A percentile compares a stretch with the other conserved stretches of the same genome.
These are phyloP conservation scores for Rhizopogon rudus DNA, from an alignment of 768 basidiomycete species.

Conservation along the genomic window DNA sequence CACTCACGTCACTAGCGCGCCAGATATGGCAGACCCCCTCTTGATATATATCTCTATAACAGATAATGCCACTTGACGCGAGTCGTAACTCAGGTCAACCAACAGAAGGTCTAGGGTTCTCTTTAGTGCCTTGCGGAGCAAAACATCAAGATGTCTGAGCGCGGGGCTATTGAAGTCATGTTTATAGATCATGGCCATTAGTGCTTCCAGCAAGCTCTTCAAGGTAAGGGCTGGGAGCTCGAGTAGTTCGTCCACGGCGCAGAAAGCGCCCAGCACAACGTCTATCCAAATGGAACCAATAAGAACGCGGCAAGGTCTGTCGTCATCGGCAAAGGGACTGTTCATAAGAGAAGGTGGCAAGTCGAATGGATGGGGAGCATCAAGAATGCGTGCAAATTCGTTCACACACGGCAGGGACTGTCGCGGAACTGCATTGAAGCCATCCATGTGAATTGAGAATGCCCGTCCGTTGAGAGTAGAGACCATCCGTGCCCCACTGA, in stretches of 20 bases:
- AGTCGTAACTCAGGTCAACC: slow-evolving; percentile 56
- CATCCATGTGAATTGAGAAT: slow-evolving; percentile 52
- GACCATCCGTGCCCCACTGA: slow-evolving; percentile 41
- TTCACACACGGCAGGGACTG: slow-evolving; percentile 51
- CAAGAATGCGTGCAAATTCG: slow-evolving; percentile 53
- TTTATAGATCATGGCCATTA: slow-evolving; percentile 67
- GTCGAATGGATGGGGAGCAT: slow-evolving; percentile 47
- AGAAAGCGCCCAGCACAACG: slow-evolving; percentile 47
- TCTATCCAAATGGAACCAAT: slow-evolving; percentile 66
- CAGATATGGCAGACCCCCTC: slow-evolving; percentile 39
- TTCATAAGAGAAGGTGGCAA: slow-evolving; percentile 45
- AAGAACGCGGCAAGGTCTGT: slow-evolving; percentile 38
- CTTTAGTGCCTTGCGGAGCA: slow-evolving; percentile 48
- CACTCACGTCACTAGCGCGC: slow-evolving; percentile 9
- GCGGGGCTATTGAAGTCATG: slow-evolving; percentile 59
- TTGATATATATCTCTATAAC: slow-evolving; percentile 59
- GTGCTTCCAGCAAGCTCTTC: slow-evolving; percentile 57
- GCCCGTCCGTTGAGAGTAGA: slow-evolving; percentile 43
- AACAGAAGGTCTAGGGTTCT: slow-evolving; percentile 47
- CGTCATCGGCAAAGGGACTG: slow-evolving; percentile 33
- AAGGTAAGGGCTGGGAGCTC: slow-evolving; percentile 49
- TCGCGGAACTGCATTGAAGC: slow-evolving; percentile 37
- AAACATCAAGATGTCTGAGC: slow-evolving; percentile 49
- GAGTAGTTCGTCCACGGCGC: slow-evolving; percentile 38
- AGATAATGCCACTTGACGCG: slow-evolving; percentile 61